Evolutionary conservation across 1,139 yeast species (phyloP).

Genomic region (Lizanozyma gosingica): DNA sequence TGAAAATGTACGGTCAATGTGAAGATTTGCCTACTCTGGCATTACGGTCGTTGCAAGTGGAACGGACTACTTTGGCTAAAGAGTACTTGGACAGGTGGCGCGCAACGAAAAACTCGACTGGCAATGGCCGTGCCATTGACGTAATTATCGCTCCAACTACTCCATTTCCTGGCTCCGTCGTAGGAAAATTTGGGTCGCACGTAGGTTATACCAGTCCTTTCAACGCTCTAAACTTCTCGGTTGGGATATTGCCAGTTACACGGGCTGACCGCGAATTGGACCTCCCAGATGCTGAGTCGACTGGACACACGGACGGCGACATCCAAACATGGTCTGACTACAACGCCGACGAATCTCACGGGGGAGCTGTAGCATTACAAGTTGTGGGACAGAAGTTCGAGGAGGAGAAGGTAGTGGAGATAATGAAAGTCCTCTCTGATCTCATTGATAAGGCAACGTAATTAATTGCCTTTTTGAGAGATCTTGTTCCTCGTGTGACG

Average conservation of each 20-base stretch:
- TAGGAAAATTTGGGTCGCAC: background rate
- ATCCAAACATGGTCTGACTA: constrained; percentile 22
- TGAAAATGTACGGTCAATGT: constrained; percentile 23
- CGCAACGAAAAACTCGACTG: constrained; percentile 14
- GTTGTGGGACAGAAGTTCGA: constrained; percentile 48
- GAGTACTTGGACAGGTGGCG: constrained; percentile 25
- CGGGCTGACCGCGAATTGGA: constrained; percentile 39
- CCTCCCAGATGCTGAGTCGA: constrained; percentile 10
- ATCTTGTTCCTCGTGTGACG: constrained; percentile 6
- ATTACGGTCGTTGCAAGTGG: constrained; percentile 34
- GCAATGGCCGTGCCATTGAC: constrained; percentile 23
- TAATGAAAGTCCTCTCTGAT: constrained; percentile 20
- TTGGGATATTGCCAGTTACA: constrained; percentile 53
- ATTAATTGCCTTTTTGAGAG: constrained; percentile 9
- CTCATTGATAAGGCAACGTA: constrained; percentile 11
- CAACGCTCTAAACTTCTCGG: constrained; percentile 50
- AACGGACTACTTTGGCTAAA: constrained; percentile 22
- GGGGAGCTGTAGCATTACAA: constrained; percentile 62
- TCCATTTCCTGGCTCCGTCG: constrained; percentile 19
- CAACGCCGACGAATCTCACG: constrained; percentile 47
- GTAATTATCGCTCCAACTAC: constrained; percentile 26
- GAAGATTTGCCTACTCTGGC: constrained; percentile 26
- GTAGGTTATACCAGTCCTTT: constrained; percentile 45
- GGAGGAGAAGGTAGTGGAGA: constrained; percentile 51
- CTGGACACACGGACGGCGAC: constrained; percentile 7